These are phyloP conservation scores for Murraya paniculata DNA, from an alignment of 345 rosid species.

Conservation along the genomic window DNA sequence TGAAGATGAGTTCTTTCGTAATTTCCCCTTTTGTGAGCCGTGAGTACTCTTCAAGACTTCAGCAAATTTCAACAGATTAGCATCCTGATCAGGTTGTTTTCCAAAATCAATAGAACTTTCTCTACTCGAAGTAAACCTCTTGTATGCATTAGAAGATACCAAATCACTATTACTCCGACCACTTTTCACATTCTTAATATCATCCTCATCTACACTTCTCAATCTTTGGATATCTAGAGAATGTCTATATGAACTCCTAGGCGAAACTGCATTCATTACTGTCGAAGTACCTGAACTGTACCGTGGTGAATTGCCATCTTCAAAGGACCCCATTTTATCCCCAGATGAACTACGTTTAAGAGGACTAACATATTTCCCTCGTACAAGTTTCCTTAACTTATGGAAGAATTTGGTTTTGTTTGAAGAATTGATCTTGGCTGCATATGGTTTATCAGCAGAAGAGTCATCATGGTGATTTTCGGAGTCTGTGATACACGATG, in stretches of 20 bases:
- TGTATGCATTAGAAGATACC: constrained; percentile 19
- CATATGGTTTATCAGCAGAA: constrained; percentile 37
- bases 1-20: constrained; percentile 48
- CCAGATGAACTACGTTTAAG: constrained; percentile 28
- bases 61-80: constrained; percentile 49
- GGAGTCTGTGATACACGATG: constrained; percentile 51
- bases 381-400: constrained; percentile 60
- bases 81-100: constrained; percentile 15
- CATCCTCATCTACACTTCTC: constrained; percentile 34
- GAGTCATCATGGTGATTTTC: constrained; percentile 47
- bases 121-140: constrained; percentile 19
- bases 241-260: constrained; percentile 34
- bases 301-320: constrained; percentile 30
- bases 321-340: constrained; percentile 29
- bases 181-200: constrained; percentile 28
- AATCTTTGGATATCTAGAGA: constrained; percentile 53
- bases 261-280: constrained; percentile 22
- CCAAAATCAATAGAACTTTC: constrained; percentile 19
- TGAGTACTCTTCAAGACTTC: constrained; percentile 49
- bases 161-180: constrained; percentile 27
- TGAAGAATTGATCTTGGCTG: constrained; percentile 29
- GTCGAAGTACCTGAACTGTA: constrained; percentile 30
- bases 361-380: constrained; percentile 53
- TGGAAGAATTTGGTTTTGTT: constrained; percentile 52
- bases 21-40: constrained; percentile 13